Base-by-base conservation (phyloP, 2,329 filamentous ascomycete genomes). In the Pseudocercospora fuligena region DNA sequence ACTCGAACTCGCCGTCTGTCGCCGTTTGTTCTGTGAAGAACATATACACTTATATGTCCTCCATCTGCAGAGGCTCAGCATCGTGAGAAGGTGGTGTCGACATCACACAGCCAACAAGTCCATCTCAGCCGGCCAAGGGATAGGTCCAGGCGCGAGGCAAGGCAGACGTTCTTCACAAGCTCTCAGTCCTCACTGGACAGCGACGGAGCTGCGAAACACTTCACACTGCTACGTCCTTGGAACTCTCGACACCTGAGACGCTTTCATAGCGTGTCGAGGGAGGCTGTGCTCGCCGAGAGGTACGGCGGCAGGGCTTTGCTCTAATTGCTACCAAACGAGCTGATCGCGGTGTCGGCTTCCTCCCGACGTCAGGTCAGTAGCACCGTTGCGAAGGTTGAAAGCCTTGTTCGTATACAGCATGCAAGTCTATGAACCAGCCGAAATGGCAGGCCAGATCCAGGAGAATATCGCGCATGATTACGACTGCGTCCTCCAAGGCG, bases 251-350 rank as follows among this genome's bases (percentile, higher is more conserved):
- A 29, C 25, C 25, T 29, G 23, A 54, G 21, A 54, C 25, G 23
- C 21, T 54, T 29, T 21, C 21, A 31, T 27, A n/a, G 16, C 23
- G 12, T 54, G 16, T 54, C 51, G 11, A 27, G 25, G 51, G 51
- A 54, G 51, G 51, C 23, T 54, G 51, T 54, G 46, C 51, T 54
- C 16, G 23, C 23, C 51, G 51, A 54, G 51, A 54, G 23, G 21
- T 7, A 23, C 51, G 27, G 49, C 19, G 46, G 46, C 46, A 49
- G 8, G 46, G 16, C 19, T 21, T 11, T 51, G 47, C 29, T 31
- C 11, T 51, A 21, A 51, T 3, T 19, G 46, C 46, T 49, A 19
- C 51, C 51, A 33, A 31, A n/a, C 25, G 51, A 56, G 51, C 51
- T 56, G 51, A 19, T 56, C 27, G 27, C 51, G 23, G n/a, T 16